phyloP scores from a whole-genome alignment of 352 stramenopile genomes.

The Pythium apleroticum region DNA sequence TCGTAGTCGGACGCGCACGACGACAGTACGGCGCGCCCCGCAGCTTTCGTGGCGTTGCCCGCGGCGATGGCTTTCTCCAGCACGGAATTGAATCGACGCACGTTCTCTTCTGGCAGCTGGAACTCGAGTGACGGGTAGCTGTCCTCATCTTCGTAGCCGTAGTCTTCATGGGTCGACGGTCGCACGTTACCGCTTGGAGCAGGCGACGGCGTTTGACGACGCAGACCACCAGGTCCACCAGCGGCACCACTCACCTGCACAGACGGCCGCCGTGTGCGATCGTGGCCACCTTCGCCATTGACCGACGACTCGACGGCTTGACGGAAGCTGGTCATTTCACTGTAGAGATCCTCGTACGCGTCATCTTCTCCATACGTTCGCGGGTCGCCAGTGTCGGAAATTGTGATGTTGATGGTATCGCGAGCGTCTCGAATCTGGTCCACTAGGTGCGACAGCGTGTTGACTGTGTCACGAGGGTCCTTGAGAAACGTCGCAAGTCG shows the following conservation, averaged over 20 bases:
- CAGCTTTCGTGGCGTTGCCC: conserved; percentile 49
- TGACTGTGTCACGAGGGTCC: conserved; percentile 48
- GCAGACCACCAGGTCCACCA: conserved; percentile 1
- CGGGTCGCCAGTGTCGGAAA: conserved; percentile 55
- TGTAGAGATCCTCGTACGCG: conserved; percentile 53
- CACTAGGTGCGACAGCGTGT: conserved; percentile 57
- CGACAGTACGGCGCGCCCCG: conserved; percentile 58
- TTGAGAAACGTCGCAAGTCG: conserved; percentile 37
- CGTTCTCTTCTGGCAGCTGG: conserved; percentile 20
- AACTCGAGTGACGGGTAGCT: conserved; percentile 14
- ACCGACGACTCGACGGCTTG: conserved; percentile 35
- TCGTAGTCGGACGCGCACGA: conserved; percentile 40
- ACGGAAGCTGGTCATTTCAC: conserved; percentile 53
- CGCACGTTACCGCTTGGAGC: background rate
- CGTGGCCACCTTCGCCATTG: background rate
- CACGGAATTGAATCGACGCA: conserved; percentile 52
- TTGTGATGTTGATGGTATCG: conserved; percentile 67
- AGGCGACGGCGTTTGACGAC: conserved; percentile 2
- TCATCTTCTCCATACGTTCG: conserved; percentile 37
- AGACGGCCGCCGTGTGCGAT: conserved; percentile 5
- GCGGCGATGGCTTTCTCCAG: conserved; percentile 67
- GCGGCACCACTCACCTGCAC: background rate
- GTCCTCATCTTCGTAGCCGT: conserved; percentile 8
- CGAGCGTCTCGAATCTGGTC: conserved; percentile 62
- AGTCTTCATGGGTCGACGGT: background rate